Evolutionary conservation across 257 asterid genomes (phyloP).

Genomic region (Solanum chaucha): DNA sequence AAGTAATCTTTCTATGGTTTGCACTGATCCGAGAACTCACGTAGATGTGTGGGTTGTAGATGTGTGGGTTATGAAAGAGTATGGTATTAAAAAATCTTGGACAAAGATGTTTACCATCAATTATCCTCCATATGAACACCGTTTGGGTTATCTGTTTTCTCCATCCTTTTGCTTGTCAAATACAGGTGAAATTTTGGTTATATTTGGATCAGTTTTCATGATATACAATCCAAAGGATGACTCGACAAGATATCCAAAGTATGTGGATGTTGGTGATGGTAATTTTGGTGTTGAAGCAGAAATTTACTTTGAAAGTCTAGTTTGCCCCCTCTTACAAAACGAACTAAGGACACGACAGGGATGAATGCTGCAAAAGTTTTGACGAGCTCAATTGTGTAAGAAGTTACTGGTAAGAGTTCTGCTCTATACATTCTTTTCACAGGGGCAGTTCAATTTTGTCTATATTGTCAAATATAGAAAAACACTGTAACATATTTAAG

Average conservation of each 20-base stretch:
- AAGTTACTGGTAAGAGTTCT: neutral
- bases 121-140: too few species aligned
- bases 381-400: neutral
- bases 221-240: neutral
- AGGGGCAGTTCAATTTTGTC: neutral
- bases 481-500: neutral
- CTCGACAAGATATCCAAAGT: neutral
- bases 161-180: too few species aligned
- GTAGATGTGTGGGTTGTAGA: too few species aligned
- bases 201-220: too few species aligned
- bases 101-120: too few species aligned
- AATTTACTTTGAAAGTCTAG: neutral
- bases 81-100: too few species aligned
- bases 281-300: neutral
- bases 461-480: too few species aligned
- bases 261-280: neutral
- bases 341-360: neutral
- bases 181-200: too few species aligned
- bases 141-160: too few species aligned
- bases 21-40: too few species aligned
- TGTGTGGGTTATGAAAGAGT: too few species aligned
- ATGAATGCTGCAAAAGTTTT: neutral
- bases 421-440: neutral
- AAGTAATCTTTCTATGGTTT: too few species aligned
- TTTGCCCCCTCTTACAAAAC: neutral